These are phyloP conservation scores for Sporothrix dimorphospora DNA, from an alignment of 2,329 filamentous ascomycete species.

Conservation along the genomic window DNA sequence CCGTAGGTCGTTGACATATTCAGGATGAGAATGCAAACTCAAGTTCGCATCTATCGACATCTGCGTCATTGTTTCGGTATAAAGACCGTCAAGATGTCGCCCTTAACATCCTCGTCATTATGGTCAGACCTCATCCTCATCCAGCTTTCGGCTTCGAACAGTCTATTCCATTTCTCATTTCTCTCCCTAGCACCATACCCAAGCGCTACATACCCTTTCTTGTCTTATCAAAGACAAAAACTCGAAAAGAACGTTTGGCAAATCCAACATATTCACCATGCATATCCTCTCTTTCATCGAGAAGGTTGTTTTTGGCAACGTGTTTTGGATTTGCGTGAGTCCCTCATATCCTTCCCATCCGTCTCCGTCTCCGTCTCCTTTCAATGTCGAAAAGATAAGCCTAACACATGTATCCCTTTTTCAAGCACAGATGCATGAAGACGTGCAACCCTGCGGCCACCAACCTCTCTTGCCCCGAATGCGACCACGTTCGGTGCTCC, in stretches of 20 bases:
- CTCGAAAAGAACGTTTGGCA: too few relatives aligned
- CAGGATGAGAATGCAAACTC: neutral
- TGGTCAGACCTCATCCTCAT: neutral
- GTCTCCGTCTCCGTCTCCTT: too few relatives aligned
- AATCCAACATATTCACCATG: neutral
- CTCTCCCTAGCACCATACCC: too few relatives aligned
- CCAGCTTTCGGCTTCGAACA: neutral
- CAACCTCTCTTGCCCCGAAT: neutral
- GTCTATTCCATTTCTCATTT: too few relatives aligned
- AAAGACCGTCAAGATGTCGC: neutral
- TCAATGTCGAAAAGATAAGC: neutral
- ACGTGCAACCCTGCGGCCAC: neutral
- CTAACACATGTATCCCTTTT: neutral
- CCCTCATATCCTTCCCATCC: too few relatives aligned
- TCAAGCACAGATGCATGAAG: neutral
- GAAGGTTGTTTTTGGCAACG: neutral
- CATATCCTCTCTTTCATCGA: neutral
- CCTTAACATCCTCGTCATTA: neutral
- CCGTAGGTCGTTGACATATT: neutral
- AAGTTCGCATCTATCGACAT: neutral
- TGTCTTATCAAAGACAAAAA: too few relatives aligned
- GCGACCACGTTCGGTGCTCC: neutral
- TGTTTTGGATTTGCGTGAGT: neutral
- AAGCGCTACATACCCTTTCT: too few relatives aligned
- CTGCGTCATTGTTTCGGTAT: too few relatives aligned